phyloP scores from a whole-genome alignment of 2,329 filamentous ascomycete species.

The Colletotrichum musae region DNA sequence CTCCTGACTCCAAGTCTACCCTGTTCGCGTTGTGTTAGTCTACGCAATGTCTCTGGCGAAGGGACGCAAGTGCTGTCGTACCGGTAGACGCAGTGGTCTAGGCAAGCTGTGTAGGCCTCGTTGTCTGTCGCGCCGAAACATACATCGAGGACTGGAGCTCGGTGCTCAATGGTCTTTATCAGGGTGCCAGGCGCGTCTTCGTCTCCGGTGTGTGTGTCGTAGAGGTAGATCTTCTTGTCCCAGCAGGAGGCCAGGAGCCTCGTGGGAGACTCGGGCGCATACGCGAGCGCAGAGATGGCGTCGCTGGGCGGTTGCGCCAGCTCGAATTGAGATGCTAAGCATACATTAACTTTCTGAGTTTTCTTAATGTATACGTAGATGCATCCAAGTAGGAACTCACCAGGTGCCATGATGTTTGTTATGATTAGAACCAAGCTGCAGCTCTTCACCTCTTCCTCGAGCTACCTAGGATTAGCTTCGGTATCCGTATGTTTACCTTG shows the following conservation, averaged over 20 bases:
- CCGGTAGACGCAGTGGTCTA: slow-evolving; percentile 90
- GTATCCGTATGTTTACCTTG: slow-evolving; percentile 33
- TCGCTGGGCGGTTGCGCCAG: slow-evolving; percentile 87
- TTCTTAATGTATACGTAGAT: too few species aligned
- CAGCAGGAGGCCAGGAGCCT: slow-evolving; percentile 93
- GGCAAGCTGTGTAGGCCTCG: slow-evolving; percentile 87
- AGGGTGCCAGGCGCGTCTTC: slow-evolving; percentile 73
- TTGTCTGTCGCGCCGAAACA: slow-evolving; percentile 89
- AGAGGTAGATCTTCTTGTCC: slow-evolving; percentile 93
- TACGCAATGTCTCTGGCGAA: neutral
- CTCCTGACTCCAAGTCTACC: slow-evolving; percentile 79
- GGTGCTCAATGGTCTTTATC: slow-evolving; percentile 82
- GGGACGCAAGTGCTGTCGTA: slow-evolving; percentile 53
- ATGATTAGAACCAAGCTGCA: slow-evolving; percentile 15
- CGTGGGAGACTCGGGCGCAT: slow-evolving; percentile 81
- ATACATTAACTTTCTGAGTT: too few species aligned
- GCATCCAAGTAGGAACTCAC: slow-evolving; percentile 46
- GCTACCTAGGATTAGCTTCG: slow-evolving; percentile 27
- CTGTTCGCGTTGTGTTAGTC: slow-evolving; percentile 46
- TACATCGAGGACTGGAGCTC: slow-evolving; percentile 89
- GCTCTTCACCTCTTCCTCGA: slow-evolving; percentile 16
- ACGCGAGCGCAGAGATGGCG: slow-evolving; percentile 88
- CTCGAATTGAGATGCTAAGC: slow-evolving; percentile 81
- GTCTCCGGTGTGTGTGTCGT: slow-evolving; percentile 76
- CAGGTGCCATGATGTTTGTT: slow-evolving; percentile 55